Evolutionary conservation across 345 rosid species (phyloP), one percentile per base, ranked within the genome.

Genomic region (Gossypium longicalyx): DNA sequence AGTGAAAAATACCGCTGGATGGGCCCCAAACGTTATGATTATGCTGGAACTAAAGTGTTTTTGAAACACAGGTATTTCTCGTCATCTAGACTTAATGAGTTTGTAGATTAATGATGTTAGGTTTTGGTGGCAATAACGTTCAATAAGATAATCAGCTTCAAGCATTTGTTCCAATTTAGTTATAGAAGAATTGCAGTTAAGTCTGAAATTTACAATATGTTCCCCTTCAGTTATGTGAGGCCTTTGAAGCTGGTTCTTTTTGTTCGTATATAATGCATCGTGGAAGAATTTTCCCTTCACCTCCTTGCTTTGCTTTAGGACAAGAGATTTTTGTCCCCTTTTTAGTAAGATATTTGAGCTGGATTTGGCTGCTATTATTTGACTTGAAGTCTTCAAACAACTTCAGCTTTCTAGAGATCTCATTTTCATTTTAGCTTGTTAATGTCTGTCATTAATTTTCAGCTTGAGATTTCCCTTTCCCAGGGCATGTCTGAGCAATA

Each of bases 21-120:
- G 98, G 97, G 98, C 65, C 98, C 97, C 47, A 94, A 86, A 71
- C 93, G 97, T 61, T 94, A 92, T 80, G 98, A 94, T 82, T 92
- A 89, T 81, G 92, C 91, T 4, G 97, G 97, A 89, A 92, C 98
- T 29, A 92, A 94, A 84, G 92, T 92, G 70, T 92, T 92, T 83
- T 68, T 94, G 88, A 89, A 78, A 80, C 97, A 90, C 83, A 88
- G 95, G 97, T 94, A 84, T 12, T 66, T 51, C 48, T 71, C 27
- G 23, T 22, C 47, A 22, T 63, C 44, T 74, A 61, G 64, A 22
- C 4, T 76, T 48, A 45, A 34, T 17, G 12, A 17, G 43, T 68
- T 7, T 9, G 47, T 23, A 58, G 44, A 38, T 16, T 22, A 6
- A 17, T 73, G 12, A 61, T 61, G 52, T n/a, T 41, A 49, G 61